Conservation (phyloP, 1,284 basidiomycete genomes). For the Marasmius oreades region DNA sequence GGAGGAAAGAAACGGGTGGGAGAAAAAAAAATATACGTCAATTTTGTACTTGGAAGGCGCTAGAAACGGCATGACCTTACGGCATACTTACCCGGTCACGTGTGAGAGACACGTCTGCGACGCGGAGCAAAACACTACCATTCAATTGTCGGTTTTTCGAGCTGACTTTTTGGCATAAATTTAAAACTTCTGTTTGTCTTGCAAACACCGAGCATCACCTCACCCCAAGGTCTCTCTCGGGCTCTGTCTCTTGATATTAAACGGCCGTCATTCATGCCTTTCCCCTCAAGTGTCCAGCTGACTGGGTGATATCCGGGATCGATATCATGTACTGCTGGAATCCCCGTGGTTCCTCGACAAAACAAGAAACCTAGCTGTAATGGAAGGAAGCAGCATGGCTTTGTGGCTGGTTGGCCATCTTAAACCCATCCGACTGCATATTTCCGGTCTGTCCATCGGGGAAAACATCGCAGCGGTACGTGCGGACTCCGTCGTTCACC, state of each 20-base stretch:
- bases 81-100: not conserved
- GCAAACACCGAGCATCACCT: not conserved
- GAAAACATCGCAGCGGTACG: too few relatives aligned
- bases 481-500: too few relatives aligned
- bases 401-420: too few relatives aligned
- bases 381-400: not conserved
- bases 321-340: not conserved
- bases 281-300: too few relatives aligned
- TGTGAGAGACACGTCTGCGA: not conserved
- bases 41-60: not conserved
- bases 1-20: constrained; percentile 10
- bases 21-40: constrained; percentile 2
- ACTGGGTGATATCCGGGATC: not conserved
- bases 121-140: not conserved
- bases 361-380: too few relatives aligned
- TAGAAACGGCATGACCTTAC: not conserved
- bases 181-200: not conserved
- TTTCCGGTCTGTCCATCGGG: too few relatives aligned
- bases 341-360: too few relatives aligned
- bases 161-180: not conserved
- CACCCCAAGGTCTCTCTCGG: not conserved
- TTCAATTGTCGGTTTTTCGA: not conserved
- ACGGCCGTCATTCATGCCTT: not conserved
- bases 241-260: not conserved
- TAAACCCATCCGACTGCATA: too few relatives aligned